A percentile compares a stretch with the other conserved stretches of the same genome.
Evolutionary conservation across 257 asterid species (phyloP).

Genomic region (Oldenlandia corymbosa): DNA sequence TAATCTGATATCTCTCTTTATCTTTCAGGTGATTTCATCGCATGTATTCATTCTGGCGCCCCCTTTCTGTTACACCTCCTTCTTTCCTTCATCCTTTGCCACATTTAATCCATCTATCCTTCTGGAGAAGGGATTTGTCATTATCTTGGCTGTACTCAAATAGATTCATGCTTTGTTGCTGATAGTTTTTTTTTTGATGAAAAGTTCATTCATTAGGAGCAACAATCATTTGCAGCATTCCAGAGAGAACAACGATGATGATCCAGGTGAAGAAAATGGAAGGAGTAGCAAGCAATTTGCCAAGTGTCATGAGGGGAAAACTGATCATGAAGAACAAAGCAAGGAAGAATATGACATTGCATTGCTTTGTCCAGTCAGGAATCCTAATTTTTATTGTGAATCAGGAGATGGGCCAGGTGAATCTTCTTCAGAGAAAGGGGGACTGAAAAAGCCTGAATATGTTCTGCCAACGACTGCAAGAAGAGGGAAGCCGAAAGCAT

Average conservation of each 20-base stretch:
- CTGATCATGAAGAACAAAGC: constrained; percentile 7
- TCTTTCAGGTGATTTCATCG: no score
- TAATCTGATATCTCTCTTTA: no score
- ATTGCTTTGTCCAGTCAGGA: constrained; percentile 50
- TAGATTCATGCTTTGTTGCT: no score
- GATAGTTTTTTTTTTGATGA: no score
- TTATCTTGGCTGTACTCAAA: no score
- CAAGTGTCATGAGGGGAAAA: constrained; percentile 17
- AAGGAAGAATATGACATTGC: constrained; percentile 47
- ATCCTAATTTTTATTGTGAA: constrained; percentile 43
- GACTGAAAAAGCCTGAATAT: background rate
- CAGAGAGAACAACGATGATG: constrained; percentile 20
- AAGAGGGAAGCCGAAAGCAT: constrained; percentile 29
- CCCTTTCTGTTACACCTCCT: no score
- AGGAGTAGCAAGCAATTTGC: constrained; percentile 42
- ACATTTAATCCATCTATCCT: no score
- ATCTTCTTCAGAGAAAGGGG: constrained; percentile 21
- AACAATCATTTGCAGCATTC: background rate
- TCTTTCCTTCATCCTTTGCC: no score
- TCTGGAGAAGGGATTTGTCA: no score
- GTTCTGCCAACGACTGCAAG: constrained; percentile 32
- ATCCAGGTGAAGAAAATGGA: background rate
- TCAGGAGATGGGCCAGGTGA: constrained; percentile 10
- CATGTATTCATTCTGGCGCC: no score
- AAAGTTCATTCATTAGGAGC: no score